Base-by-base conservation (phyloP, 306 rosid species). In the Casuarina cunninghamiana region DNA sequence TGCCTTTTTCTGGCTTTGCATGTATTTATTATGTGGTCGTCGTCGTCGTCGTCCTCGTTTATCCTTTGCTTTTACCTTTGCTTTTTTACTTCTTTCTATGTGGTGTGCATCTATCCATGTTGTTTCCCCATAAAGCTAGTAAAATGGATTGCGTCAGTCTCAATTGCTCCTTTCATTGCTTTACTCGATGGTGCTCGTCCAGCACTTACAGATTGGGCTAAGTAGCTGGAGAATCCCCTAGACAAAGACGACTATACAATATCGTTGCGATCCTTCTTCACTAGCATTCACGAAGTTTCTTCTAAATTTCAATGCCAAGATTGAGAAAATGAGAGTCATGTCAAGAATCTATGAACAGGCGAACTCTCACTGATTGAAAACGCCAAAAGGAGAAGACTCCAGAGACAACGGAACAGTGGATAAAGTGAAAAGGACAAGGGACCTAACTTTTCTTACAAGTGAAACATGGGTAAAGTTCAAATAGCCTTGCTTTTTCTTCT, bases 21-120 rank as follows among this genome's bases (percentile, higher is more conserved):
- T 81, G 83, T 80, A 81, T 85, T 80, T 74, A 74, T 80, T 74
- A 74, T 63, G 51, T 72, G 83, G 77, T 77, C 68, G 79, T 78
- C 19, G 77, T 77, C 68, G 79, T 78, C 19, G 21, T 51, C 68
- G 48, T 76, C 73, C 37, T 83, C 74, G 79, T 77, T 76, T 72
- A 83, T 88, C 81, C 32, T 61, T 43, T 19, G 60, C 61, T 53
- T 44, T 46, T 26, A 26, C 45, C 75, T 79, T 71, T 38, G 68
- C 58, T 5, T 39, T 63, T 85, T 50, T 42, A 32, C 61, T 80
- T 75, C 68, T 77, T 43, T 72, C 0, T 39, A 63, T 80, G 80
- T 80, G 75, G 7, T 70, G 77, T 70, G 51, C 26, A 10, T 44
- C 48, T 26, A 54, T 69, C 26, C 76, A 71, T 77, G 65, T 77